phyloP scores from a whole-genome alignment of 306 rosid species.

The Cicer cuneatum region DNA sequence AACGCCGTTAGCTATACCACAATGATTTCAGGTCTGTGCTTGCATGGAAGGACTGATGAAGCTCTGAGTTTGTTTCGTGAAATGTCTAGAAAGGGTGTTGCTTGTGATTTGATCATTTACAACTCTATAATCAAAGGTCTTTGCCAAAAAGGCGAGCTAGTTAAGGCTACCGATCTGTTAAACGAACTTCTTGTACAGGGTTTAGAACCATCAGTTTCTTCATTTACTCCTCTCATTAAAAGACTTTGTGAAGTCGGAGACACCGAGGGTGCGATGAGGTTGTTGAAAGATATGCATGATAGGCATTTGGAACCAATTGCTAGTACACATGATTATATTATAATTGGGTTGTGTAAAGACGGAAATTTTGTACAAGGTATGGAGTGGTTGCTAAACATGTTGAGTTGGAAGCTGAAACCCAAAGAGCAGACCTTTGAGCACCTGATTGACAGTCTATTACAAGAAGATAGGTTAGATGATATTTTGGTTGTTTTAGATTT shows the following conservation, averaged over 20 bases:
- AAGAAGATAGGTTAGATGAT: constrained; percentile 62
- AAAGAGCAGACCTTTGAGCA: constrained; percentile 53
- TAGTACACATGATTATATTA: constrained; percentile 49
- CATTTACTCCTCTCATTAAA: constrained; percentile 55
- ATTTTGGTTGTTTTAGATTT: constrained; percentile 63
- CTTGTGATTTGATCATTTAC: constrained; percentile 58
- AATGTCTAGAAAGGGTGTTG: constrained; percentile 59
- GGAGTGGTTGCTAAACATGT: constrained; percentile 63
- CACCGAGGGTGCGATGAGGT: constrained; percentile 53
- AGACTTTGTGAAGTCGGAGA: constrained; percentile 57
- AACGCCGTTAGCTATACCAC: constrained; percentile 53
- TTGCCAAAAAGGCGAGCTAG: constrained; percentile 54
- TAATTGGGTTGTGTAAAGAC: constrained; percentile 55
- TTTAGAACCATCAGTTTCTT: constrained; percentile 55
- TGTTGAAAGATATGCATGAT: constrained; percentile 62
- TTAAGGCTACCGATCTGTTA: constrained; percentile 53
- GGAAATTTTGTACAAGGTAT: constrained; percentile 59
- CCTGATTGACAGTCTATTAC: constrained; percentile 53
- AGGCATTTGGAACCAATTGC: constrained; percentile 55
- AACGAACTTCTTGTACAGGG: constrained; percentile 55
- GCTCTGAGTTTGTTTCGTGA: constrained; percentile 62
- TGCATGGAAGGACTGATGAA: constrained; percentile 56
- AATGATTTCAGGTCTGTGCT: constrained; percentile 67
- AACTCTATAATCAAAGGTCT: constrained; percentile 64
- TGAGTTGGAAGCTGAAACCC: constrained; percentile 59